A percentile compares a stretch with the other conserved stretches of the same genome.
Conservation (phyloP, 2,329 filamentous ascomycete genomes). For the Alternaria sp. region DNA sequence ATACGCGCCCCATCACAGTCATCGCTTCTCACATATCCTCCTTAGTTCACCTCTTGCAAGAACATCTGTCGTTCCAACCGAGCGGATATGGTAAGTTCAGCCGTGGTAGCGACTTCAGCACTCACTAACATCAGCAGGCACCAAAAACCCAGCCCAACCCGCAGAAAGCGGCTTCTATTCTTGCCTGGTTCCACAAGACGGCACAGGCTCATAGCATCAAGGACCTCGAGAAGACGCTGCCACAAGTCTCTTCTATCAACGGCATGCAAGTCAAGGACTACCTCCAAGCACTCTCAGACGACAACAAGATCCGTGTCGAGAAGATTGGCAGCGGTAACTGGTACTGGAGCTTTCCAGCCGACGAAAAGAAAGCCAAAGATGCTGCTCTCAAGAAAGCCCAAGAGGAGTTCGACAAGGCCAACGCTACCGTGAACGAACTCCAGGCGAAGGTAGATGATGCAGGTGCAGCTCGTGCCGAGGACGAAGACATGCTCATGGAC, state of each 20-base stretch:
- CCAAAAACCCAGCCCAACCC: slow-evolving; percentile 66
- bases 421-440: slow-evolving; percentile 49
- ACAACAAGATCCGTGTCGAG: slow-evolving; percentile 69
- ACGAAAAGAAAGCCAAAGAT: slow-evolving; percentile 62
- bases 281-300: slow-evolving; percentile 68
- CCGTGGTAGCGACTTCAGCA: neutral
- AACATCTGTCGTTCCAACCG: neutral
- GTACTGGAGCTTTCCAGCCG: slow-evolving; percentile 73
- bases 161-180: slow-evolving; percentile 66
- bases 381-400: slow-evolving; percentile 49
- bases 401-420: slow-evolving; percentile 51
- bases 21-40: neutral
- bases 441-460: slow-evolving; percentile 53
- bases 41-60: neutral
- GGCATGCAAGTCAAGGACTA: slow-evolving; percentile 74
- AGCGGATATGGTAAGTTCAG: slow-evolving; percentile 22
- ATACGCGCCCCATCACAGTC: neutral
- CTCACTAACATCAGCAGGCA: slow-evolving; percentile 46
- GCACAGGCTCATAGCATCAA: slow-evolving; percentile 71
- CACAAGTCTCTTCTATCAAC: slow-evolving; percentile 68
- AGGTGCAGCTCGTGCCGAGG: slow-evolving; percentile 51
- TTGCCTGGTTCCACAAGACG: slow-evolving; percentile 67
- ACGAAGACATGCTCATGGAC: slow-evolving; percentile 49
- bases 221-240: slow-evolving; percentile 71
- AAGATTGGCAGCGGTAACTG: slow-evolving; percentile 76